phyloP scores from a whole-genome alignment of 1,139 yeast species.

The Candida sp. region DNA sequence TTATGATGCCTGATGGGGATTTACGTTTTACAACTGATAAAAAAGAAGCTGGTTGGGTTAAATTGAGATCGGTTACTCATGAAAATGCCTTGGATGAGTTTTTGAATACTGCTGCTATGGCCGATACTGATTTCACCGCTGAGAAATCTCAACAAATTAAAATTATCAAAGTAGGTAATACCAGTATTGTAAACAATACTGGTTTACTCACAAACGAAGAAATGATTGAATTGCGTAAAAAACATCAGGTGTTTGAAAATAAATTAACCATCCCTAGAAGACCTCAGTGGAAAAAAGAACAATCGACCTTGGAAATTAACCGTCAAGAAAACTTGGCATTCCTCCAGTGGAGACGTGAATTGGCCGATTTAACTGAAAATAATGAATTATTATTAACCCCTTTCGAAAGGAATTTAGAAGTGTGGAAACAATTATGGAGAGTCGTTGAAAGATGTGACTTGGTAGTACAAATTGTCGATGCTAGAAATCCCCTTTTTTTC shows the following conservation, averaged over 20 bases:
- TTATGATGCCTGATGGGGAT: conserved; percentile 80
- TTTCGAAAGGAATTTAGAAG: conserved; percentile 94
- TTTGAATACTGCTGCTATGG: conserved; percentile 89
- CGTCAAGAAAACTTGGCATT: conserved; percentile 89
- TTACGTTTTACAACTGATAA: conserved; percentile 80
- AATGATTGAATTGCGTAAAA: conserved; percentile 55
- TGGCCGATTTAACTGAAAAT: conserved; percentile 81
- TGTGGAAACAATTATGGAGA: conserved; percentile 99
- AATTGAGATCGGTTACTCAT: conserved; percentile 89
- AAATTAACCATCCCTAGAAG: conserved; percentile 93
- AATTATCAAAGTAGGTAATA: conserved; percentile 73
- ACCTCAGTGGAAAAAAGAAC: conserved; percentile 77
- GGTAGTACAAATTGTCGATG: conserved; percentile 97
- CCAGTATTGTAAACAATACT: conserved; percentile 42
- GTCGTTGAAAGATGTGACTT: conserved; percentile 95
- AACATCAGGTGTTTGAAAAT: conserved; percentile 73
- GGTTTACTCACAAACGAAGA: conserved; percentile 66
- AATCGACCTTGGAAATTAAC: conserved; percentile 76
- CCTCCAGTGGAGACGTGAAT: conserved; percentile 87
- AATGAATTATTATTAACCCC: conserved; percentile 89
- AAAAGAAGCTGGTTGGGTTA: conserved; percentile 86
- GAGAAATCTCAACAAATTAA: conserved; percentile 82
- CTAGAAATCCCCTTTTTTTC: conserved; percentile 88
- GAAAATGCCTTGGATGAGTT: conserved; percentile 94
- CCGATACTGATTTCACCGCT: conserved; percentile 95